phyloP scores from a whole-genome alignment of 805 yeast genomes.

The Starmera dryadoides region DNA sequence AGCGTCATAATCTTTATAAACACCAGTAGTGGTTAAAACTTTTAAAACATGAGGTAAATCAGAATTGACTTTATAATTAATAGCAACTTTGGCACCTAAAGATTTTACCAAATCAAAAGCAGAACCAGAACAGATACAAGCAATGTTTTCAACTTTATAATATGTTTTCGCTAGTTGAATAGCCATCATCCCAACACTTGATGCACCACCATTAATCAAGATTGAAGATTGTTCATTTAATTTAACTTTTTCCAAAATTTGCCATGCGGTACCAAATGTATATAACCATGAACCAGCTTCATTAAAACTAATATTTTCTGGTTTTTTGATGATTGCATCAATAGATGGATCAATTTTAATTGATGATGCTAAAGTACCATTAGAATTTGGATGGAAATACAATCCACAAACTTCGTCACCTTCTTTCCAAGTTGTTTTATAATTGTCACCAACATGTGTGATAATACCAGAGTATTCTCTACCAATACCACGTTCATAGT shows the following conservation, averaged over 20 bases:
- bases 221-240: constrained; percentile 40
- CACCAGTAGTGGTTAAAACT: constrained; percentile 20
- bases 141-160: constrained; percentile 43
- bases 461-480: constrained; percentile 63
- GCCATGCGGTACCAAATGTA: constrained; percentile 57
- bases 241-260: constrained; percentile 27
- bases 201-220: constrained; percentile 69
- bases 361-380: constrained; percentile 54
- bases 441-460: constrained; percentile 44
- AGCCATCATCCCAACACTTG: constrained; percentile 61
- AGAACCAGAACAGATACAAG: constrained; percentile 48
- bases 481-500: constrained; percentile 59
- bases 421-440: constrained; percentile 29
- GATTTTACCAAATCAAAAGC: constrained; percentile 36
- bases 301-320: constrained; percentile 35
- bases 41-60: constrained; percentile 16
- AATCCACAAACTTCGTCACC: constrained; percentile 67
- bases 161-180: constrained; percentile 50
- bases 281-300: constrained; percentile 63
- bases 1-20: constrained; percentile 22
- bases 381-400: constrained; percentile 41
- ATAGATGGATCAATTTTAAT: constrained; percentile 44
- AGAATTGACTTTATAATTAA: constrained; percentile 38
- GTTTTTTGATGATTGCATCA: constrained; percentile 42
- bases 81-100: constrained; percentile 44